phyloP scores from a whole-genome alignment of 495 filamentous ascomycete species.

The Pseudotulostoma volvatum region DNA sequence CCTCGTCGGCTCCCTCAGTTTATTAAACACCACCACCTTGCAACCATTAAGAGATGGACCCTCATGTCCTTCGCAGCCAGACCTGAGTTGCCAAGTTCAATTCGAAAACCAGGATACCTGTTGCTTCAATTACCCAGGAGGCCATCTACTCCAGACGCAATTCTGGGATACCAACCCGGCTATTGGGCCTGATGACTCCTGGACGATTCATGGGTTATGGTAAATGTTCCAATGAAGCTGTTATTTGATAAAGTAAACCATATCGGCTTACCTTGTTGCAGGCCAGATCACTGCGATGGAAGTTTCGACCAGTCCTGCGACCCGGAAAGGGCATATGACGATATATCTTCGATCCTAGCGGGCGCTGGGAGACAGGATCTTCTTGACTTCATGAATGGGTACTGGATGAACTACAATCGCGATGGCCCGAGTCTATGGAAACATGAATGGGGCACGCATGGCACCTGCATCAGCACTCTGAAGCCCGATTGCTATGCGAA shows the following conservation, averaged over 20 bases:
- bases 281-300: slow-evolving; percentile 70
- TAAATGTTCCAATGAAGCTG: slow-evolving; percentile 11
- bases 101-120: slow-evolving; percentile 42
- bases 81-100: slow-evolving; percentile 42
- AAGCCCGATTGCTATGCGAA: slow-evolving; percentile 54
- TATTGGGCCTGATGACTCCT: slow-evolving; percentile 51
- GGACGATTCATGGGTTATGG: slow-evolving; percentile 74
- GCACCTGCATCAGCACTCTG: slow-evolving; percentile 43
- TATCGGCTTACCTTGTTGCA: slow-evolving; percentile 5
- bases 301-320: slow-evolving; percentile 55
- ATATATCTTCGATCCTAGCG: slow-evolving; percentile 47
- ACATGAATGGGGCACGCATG: slow-evolving; percentile 72
- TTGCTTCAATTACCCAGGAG: slow-evolving; percentile 63
- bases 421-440: slow-evolving; percentile 53
- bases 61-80: slow-evolving; percentile 29
- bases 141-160: slow-evolving; percentile 57
- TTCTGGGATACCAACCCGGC: slow-evolving; percentile 64
- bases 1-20: slow-evolving; percentile 17
- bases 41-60: slow-evolving; percentile 4
- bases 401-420: slow-evolving; percentile 49
- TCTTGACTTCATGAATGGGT: slow-evolving; percentile 51
- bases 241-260: not conserved
- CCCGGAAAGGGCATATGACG: slow-evolving; percentile 41
- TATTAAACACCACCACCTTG: slow-evolving; percentile 6
- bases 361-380: slow-evolving; percentile 39